Conservation (phyloP, 495 filamentous ascomycete species). For the Penicillium ochrochloron region DNA sequence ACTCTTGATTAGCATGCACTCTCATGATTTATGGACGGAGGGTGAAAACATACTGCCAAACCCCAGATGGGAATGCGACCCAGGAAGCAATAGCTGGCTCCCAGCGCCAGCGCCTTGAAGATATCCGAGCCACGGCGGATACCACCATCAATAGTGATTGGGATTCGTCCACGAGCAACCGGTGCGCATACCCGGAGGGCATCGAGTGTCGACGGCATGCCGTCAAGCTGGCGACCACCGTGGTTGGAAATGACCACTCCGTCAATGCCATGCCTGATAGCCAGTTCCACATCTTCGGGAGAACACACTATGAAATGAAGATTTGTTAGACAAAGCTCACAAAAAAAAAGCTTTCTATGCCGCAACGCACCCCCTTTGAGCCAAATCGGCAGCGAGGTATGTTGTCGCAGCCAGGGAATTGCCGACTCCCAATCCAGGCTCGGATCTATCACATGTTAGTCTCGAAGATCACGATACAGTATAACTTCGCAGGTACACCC, state of each 20-base stretch:
- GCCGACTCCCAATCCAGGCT: constrained; percentile 76
- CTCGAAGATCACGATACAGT: neutral
- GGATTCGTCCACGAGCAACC: constrained; percentile 75
- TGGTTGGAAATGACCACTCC: constrained; percentile 93
- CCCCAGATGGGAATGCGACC: constrained; percentile 82
- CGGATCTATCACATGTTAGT: constrained; percentile 72
- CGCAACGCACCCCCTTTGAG: constrained; percentile 71
- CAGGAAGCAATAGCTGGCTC: constrained; percentile 80
- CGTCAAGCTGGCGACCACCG: constrained; percentile 90
- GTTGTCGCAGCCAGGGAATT: constrained; percentile 82
- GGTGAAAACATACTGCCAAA: constrained; percentile 42
- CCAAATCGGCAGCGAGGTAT: constrained; percentile 90
- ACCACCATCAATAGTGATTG: constrained; percentile 86
- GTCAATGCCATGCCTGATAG: constrained; percentile 75
- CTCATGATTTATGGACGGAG: constrained; percentile 21
- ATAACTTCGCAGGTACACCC: constrained; percentile 17
- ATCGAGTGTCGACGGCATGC: constrained; percentile 81
- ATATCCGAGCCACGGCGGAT: constrained; percentile 88
- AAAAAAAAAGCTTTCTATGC: neutral
- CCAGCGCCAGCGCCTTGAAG: constrained; percentile 89
- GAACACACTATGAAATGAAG: constrained; percentile 60
- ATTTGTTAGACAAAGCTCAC: neutral
- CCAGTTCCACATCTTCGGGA: constrained; percentile 75
- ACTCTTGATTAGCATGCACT: constrained; percentile 21
- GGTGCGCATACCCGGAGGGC: constrained; percentile 88